Percentiles rank a stretch among this genome's conserved stretches.
Conservation (phyloP, 805 yeast genomes). For the Dipodascus albidus region DNA sequence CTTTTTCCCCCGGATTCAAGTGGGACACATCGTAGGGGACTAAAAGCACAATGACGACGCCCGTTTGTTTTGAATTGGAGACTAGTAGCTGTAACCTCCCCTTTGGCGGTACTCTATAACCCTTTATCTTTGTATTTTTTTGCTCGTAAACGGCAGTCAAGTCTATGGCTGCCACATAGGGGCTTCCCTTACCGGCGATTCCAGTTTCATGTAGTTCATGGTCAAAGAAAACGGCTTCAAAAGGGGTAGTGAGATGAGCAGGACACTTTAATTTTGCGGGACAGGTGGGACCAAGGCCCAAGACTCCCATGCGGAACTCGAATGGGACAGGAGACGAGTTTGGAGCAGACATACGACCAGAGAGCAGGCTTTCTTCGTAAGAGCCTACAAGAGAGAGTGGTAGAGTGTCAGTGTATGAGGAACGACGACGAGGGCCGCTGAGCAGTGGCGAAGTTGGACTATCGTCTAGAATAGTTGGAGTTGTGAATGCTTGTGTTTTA, state of each 20-base stretch:
- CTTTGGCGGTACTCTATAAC: constrained; percentile 23
- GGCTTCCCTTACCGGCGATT: constrained; percentile 12
- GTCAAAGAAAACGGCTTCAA: constrained; percentile 23
- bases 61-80: constrained; percentile 22
- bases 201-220: constrained; percentile 11
- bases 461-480: constrained; percentile 3
- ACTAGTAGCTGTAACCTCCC: constrained; percentile 26
- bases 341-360: constrained; percentile 22
- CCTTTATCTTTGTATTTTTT: constrained; percentile 11
- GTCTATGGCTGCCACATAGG: constrained; percentile 20
- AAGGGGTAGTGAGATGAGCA: constrained; percentile 16
- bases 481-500: not conserved
- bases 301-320: constrained; percentile 20
- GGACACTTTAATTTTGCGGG: constrained; percentile 16
- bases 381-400: constrained; percentile 22
- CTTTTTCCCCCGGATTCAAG: constrained; percentile 21
- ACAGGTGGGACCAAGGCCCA: constrained; percentile 17
- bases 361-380: constrained; percentile 24
- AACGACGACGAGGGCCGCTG: constrained; percentile 6
- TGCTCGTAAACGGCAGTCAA: constrained; percentile 7
- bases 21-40: constrained; percentile 24
- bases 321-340: constrained; percentile 18
- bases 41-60: constrained; percentile 21
- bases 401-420: constrained; percentile 8
- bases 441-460: not conserved